Conservation (phyloP, 768 basidiomycete genomes). For the Chalciporus chontae region DNA sequence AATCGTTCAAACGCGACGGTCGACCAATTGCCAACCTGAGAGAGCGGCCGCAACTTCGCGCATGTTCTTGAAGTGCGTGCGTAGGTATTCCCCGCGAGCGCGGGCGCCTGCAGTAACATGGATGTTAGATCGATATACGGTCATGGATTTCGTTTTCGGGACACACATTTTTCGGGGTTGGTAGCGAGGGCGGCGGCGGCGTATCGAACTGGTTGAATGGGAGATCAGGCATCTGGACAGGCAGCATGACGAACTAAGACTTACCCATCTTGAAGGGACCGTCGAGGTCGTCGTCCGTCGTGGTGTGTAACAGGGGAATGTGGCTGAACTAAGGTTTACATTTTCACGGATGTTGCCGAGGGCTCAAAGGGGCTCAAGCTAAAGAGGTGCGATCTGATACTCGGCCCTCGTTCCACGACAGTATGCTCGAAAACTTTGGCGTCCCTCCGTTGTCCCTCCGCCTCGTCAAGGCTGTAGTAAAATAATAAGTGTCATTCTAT, state of each 20-base stretch:
- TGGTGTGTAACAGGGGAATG: constrained; percentile 53
- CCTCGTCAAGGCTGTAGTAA: no score
- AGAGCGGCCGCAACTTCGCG: constrained; percentile 96
- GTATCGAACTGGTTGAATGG: constrained; percentile 72
- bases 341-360: constrained; percentile 28
- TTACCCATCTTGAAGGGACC: constrained; percentile 63
- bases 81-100: constrained; percentile 94
- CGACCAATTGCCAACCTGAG: constrained; percentile 50
- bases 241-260: constrained; percentile 30
- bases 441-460: no score
- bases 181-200: constrained; percentile 80
- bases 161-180: constrained; percentile 95
- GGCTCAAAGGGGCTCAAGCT: no score
- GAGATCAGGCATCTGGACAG: constrained; percentile 18
- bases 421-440: no score
- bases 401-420: no score
- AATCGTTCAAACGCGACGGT: neutral
- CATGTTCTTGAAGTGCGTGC: constrained; percentile 99
- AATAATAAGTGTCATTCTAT: neutral
- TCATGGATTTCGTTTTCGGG: neutral
- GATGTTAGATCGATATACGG: constrained; percentile 10
- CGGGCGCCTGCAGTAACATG: constrained; percentile 61
- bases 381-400: no score
- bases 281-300: constrained; percentile 35
- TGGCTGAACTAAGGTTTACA: constrained; percentile 33